These are phyloP conservation scores for Linum lewisii DNA, from an alignment of 345 rosid species.

Conservation along the genomic window DNA sequence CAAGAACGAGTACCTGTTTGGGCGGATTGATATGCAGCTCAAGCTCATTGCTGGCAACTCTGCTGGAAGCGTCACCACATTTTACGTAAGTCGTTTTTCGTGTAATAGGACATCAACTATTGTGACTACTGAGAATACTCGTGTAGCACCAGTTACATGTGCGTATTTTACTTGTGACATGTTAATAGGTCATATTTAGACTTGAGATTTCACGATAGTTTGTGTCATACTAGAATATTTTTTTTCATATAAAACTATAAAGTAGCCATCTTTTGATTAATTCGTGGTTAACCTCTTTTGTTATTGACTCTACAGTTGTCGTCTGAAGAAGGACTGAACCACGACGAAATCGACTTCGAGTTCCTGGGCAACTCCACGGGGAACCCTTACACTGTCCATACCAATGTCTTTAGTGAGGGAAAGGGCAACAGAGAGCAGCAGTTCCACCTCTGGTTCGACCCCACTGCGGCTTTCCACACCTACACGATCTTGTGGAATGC, in stretches of 20 bases:
- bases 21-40: not conserved
- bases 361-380: constrained; percentile 3
- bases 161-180: too few species aligned
- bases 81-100: not conserved
- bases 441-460: constrained; percentile 6
- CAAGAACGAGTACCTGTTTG: constrained; percentile 2
- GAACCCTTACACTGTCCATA: constrained; percentile 2
- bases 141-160: too few species aligned
- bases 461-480: constrained; percentile 6
- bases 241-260: too few species aligned
- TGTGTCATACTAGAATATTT: too few species aligned
- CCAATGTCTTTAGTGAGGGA: constrained; percentile 1
- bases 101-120: not conserved
- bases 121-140: not conserved
- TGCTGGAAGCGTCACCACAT: constrained; percentile 5
- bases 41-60: constrained; percentile 1
- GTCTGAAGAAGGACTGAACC: not conserved
- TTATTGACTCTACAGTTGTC: not conserved
- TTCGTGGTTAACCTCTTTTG: not conserved
- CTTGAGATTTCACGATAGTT: too few species aligned
- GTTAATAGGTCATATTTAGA: too few species aligned
- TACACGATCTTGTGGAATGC: not conserved
- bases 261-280: not conserved
- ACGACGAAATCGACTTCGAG: constrained; percentile 5
- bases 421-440: constrained; percentile 7